Evolutionary conservation across 2,329 filamentous ascomycete genomes (phyloP).

Genomic region (Thelonectria rubi): DNA sequence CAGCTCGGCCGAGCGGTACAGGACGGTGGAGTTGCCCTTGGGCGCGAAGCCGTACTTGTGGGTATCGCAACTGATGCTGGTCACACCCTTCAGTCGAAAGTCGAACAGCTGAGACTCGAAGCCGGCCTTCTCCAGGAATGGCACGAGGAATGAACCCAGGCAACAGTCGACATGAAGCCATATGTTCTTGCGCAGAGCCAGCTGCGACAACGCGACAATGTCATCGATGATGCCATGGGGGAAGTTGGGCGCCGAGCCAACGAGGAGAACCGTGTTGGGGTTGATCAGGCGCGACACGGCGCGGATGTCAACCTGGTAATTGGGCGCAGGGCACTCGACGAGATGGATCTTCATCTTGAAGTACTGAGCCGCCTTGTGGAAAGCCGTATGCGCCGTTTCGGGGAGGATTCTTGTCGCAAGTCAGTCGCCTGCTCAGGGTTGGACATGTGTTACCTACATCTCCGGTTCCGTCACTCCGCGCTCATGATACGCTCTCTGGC

Average conservation of each 20-base stretch:
- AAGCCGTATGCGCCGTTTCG: constrained; percentile 93
- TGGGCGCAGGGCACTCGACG: constrained; percentile 84
- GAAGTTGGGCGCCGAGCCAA: constrained; percentile 96
- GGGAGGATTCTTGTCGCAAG: constrained; percentile 79
- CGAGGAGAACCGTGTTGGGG: constrained; percentile 90
- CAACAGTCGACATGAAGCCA: constrained; percentile 98
- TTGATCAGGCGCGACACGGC: constrained; percentile 88
- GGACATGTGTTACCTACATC: constrained; percentile 68
- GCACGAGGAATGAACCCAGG: constrained; percentile 92
- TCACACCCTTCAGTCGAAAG: constrained; percentile 93
- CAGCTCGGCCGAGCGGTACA: constrained; percentile 84
- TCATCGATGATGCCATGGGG: constrained; percentile 98
- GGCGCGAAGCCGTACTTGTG: constrained; percentile 99
- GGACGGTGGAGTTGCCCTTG: constrained; percentile 92
- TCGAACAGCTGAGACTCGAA: constrained; percentile 91
- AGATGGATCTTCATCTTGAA: constrained; percentile 96
- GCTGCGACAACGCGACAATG: constrained; percentile 82
- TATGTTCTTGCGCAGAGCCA: constrained; percentile 81
- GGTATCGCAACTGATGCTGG: constrained; percentile 94
- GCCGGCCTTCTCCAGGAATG: constrained; percentile 91
- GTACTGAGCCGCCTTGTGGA: constrained; percentile 93
- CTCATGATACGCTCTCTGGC: constrained; percentile 88
- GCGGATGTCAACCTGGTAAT: constrained; percentile 83
- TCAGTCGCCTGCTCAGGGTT: constrained; percentile 21
- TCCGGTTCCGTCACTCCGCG: constrained; percentile 91